Percentiles rank a stretch among this genome's conserved stretches.
Conservation (phyloP, 2,329 filamentous ascomycete species). For the Mariannaea elegans region DNA sequence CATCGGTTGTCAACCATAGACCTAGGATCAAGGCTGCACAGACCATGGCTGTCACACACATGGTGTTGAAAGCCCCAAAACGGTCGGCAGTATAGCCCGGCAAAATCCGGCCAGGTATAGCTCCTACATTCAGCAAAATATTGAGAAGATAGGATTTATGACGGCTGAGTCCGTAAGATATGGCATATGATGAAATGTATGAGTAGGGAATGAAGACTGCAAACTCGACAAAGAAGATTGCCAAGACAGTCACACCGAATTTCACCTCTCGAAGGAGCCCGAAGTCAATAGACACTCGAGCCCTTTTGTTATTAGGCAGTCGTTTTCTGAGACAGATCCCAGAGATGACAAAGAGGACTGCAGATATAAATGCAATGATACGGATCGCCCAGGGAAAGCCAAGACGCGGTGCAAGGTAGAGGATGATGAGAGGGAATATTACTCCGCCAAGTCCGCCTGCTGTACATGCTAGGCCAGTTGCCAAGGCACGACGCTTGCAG, state of each 20-base stretch:
- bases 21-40: constrained; percentile 9
- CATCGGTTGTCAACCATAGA: constrained; percentile 37
- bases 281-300: constrained; percentile 57
- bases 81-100: constrained; percentile 48
- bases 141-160: constrained; percentile 7
- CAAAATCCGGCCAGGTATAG: constrained; percentile 20
- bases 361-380: constrained; percentile 41
- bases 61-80: constrained; percentile 25
- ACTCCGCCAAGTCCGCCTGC: constrained; percentile 70
- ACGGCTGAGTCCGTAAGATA: constrained; percentile 46
- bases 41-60: constrained; percentile 11
- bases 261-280: constrained; percentile 58
- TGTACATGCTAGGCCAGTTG: constrained; percentile 74
- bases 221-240: constrained; percentile 54
- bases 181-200: constrained; percentile 24
- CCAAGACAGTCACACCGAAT: constrained; percentile 62
- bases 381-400: constrained; percentile 46
- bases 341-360: constrained; percentile 40
- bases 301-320: constrained; percentile 57
- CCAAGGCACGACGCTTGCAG: constrained; percentile 65
- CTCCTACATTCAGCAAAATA: constrained; percentile 14
- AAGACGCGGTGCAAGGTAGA: constrained; percentile 36
- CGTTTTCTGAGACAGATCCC: constrained; percentile 49
- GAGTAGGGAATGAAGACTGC: constrained; percentile 29
- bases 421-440: constrained; percentile 52